A percentile compares a stretch with the other conserved stretches of the same genome.
Evolutionary conservation across 1,139 yeast species (phyloP).

Genomic region (Magnusiomyces magnusii): DNA sequence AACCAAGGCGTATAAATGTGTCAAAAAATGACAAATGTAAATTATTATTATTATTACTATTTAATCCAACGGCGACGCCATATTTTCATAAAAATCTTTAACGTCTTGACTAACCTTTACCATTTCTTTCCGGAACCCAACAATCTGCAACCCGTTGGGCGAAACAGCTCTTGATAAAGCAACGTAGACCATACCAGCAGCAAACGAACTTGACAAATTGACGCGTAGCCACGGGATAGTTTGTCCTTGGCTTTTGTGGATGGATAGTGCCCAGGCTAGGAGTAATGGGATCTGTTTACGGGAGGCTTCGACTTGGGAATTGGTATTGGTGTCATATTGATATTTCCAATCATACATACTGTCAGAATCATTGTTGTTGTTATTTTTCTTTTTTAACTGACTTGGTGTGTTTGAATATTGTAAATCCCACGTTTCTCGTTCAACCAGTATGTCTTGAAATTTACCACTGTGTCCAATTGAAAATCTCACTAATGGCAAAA

Average conservation of each 20-base stretch:
- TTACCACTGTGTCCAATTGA: too few relatives aligned
- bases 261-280: slow-evolving; percentile 91
- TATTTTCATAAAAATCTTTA: too few relatives aligned
- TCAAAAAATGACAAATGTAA: too few relatives aligned
- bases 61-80: too few relatives aligned
- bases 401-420: slow-evolving; percentile 32
- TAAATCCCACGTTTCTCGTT: too few relatives aligned
- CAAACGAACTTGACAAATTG: slow-evolving; percentile 70
- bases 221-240: slow-evolving; percentile 77
- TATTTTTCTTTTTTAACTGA: slow-evolving; percentile 16
- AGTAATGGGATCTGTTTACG: slow-evolving; percentile 70
- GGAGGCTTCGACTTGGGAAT: slow-evolving; percentile 43
- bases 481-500: background rate
- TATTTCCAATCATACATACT: slow-evolving; percentile 66
- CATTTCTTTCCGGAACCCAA: slow-evolving; percentile 46
- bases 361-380: slow-evolving; percentile 35
- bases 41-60: too few relatives aligned
- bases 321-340: slow-evolving; percentile 43
- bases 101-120: too few relatives aligned
- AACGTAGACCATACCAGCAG: slow-evolving; percentile 92
- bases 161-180: slow-evolving; percentile 83
- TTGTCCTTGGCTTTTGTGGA: slow-evolving; percentile 96
- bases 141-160: slow-evolving; percentile 68
- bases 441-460: too few relatives aligned
- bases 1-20: too few relatives aligned